These are phyloP conservation scores for Chaetomium sp. DNA, from an alignment of 2,329 filamentous ascomycete genomes.

Conservation along the genomic window DNA sequence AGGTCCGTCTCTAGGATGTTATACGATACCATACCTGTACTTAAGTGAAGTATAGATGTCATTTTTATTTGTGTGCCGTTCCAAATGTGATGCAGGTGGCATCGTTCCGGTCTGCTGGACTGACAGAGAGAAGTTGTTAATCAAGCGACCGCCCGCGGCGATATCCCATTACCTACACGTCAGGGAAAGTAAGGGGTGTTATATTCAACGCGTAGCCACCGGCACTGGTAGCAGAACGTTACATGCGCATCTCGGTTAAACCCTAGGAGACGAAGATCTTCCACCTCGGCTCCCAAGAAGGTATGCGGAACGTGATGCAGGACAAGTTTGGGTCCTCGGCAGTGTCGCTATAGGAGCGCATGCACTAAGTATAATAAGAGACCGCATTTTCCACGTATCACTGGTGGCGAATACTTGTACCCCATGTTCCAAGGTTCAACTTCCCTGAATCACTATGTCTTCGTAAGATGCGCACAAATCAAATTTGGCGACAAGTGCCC, in stretches of 20 bases:
- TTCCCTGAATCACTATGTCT: not conserved
- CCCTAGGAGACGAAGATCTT: not conserved
- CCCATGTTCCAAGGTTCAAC: not conserved
- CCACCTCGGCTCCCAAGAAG: not conserved
- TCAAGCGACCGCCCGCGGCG: too few species aligned
- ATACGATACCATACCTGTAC: too few species aligned
- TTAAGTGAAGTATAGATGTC: too few species aligned
- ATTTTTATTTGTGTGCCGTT: too few species aligned
- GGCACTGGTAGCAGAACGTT: not conserved
- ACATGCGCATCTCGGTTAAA: not conserved
- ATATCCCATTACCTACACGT: not conserved
- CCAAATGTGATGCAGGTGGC: too few species aligned
- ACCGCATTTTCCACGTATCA: not conserved
- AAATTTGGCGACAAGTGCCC: not conserved
- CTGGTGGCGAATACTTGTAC: not conserved
- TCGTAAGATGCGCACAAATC: not conserved
- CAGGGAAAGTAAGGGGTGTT: not conserved
- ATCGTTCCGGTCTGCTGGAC: too few species aligned
- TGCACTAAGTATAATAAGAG: not conserved
- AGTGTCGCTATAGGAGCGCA: conserved; percentile 5
- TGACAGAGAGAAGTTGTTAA: too few species aligned
- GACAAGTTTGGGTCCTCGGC: not conserved
- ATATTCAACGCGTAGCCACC: not conserved
- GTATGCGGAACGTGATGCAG: not conserved
- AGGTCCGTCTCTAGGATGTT: too few species aligned